Evolutionary conservation across 2,329 filamentous ascomycete genomes (phyloP).

Genomic region (Aspergillus udagawae): DNA sequence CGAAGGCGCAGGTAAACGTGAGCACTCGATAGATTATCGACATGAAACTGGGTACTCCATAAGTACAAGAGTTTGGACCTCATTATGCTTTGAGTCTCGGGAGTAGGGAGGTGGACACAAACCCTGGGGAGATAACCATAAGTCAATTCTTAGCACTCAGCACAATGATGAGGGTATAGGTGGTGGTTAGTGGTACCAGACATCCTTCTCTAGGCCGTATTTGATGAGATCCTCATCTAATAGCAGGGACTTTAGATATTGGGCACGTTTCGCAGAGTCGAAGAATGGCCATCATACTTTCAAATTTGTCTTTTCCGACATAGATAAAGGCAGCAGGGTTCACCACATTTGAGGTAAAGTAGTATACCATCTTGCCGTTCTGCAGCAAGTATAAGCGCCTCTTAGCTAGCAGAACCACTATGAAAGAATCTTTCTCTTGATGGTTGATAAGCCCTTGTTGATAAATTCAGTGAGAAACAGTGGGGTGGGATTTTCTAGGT

Average conservation of each 20-base stretch:
- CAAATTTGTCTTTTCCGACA: conserved; percentile 97
- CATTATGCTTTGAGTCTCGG: neutral
- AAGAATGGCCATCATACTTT: conserved; percentile 62
- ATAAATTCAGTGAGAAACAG: neutral
- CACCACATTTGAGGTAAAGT: conserved; percentile 84
- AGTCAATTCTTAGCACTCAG: neutral
- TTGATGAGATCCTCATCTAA: conserved; percentile 95
- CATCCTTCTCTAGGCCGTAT: conserved; percentile 88
- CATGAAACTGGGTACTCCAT: conserved; percentile 68
- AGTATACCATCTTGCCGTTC: conserved; percentile 70
- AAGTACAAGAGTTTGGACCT: neutral
- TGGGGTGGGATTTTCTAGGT: neutral
- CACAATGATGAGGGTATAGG: neutral
- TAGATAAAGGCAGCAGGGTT: conserved; percentile 84
- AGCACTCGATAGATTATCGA: conserved; percentile 92
- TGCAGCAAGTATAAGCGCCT: neutral
- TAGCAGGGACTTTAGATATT: conserved; percentile 11
- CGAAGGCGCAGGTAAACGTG: conserved; percentile 89
- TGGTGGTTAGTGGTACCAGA: conserved; percentile 60
- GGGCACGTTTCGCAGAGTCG: neutral
- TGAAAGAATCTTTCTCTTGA: neutral
- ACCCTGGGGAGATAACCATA: conserved; percentile 25
- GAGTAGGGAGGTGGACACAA: conserved; percentile 9
- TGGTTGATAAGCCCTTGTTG: neutral
- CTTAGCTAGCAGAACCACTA: neutral